Conservation (phyloP, 805 yeast genomes). For the Lipomyces orientalis region DNA sequence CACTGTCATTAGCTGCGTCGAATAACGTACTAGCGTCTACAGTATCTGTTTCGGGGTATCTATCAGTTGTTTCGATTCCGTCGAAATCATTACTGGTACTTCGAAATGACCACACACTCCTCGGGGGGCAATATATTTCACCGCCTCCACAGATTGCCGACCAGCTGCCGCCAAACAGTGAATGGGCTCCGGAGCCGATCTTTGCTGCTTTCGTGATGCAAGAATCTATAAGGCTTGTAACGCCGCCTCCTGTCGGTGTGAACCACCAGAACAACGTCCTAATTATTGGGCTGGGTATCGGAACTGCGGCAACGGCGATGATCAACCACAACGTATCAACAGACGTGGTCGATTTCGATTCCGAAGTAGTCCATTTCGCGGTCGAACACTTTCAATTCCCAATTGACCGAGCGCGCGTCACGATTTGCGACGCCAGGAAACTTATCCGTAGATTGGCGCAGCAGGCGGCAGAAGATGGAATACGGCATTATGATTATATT, state of each 20-base stretch:
- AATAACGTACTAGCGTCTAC: constrained; percentile 15
- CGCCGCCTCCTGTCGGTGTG: constrained; percentile 22
- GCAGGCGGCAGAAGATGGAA: constrained; percentile 10
- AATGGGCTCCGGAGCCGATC: constrained; percentile 32
- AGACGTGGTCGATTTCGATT: constrained; percentile 31
- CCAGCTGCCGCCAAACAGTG: not conserved
- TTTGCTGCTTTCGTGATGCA: constrained; percentile 32
- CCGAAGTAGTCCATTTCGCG: constrained; percentile 27
- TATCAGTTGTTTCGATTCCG: constrained; percentile 26
- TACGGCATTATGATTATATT: constrained; percentile 28
- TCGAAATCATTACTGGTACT: constrained; percentile 8
- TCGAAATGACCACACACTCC: constrained; percentile 34
- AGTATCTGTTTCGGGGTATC: constrained; percentile 26
- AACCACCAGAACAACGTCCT: constrained; percentile 8
- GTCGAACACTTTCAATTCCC: constrained; percentile 29
- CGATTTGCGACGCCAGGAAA: constrained; percentile 22
- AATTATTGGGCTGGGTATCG: constrained; percentile 34
- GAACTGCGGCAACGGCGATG: constrained; percentile 31
- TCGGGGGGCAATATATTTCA: constrained; percentile 25
- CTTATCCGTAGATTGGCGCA: constrained; percentile 16
- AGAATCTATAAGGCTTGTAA: constrained; percentile 30
- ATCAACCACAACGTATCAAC: constrained; percentile 20
- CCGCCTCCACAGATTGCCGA: constrained; percentile 17
- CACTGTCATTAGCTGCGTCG: not conserved
- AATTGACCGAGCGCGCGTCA: constrained; percentile 11